These are phyloP conservation scores for Penicillium nordicum DNA, from an alignment of 2,329 filamentous ascomycete species.

Conservation along the genomic window DNA sequence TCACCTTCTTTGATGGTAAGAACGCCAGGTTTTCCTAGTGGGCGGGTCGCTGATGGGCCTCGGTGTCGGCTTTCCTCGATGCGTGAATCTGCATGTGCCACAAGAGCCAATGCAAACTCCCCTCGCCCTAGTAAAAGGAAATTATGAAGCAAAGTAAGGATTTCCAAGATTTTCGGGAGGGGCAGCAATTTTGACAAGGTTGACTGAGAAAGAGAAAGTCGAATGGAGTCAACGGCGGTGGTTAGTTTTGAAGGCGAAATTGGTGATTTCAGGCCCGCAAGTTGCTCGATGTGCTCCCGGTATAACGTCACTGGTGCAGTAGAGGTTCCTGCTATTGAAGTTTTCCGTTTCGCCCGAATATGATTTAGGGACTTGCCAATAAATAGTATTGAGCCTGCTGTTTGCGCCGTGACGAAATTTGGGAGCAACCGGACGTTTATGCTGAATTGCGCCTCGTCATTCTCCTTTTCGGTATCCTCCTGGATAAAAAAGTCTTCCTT, in stretches of 20 bases:
- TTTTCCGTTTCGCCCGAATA: slow-evolving; percentile 56
- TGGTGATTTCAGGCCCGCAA: slow-evolving; percentile 68
- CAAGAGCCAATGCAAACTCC: slow-evolving; percentile 85
- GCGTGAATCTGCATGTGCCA: slow-evolving; percentile 78
- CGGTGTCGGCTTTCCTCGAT: slow-evolving; percentile 67
- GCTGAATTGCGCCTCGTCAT: slow-evolving; percentile 53
- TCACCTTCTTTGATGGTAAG: slow-evolving; percentile 82
- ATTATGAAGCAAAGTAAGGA: slow-evolving; percentile 72
- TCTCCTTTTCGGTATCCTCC: slow-evolving; percentile 38
- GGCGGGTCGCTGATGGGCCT: slow-evolving; percentile 53
- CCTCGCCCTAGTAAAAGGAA: slow-evolving; percentile 85
- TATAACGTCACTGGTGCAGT: slow-evolving; percentile 56
- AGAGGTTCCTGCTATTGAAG: slow-evolving; percentile 31
- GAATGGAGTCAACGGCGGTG: slow-evolving; percentile 69
- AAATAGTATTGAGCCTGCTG: slow-evolving; percentile 81
- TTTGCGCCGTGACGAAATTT: slow-evolving; percentile 69
- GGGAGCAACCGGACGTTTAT: slow-evolving; percentile 64
- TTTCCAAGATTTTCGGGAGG: slow-evolving; percentile 69
- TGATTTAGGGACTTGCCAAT: slow-evolving; percentile 87
- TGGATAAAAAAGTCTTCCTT: slow-evolving; percentile 83
- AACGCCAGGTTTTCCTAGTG: slow-evolving; percentile 55
- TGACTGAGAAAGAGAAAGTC: slow-evolving; percentile 77
- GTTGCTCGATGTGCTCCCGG: slow-evolving; percentile 49
- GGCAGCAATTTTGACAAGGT: slow-evolving; percentile 80
- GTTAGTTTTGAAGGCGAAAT: slow-evolving; percentile 70